Evolutionary conservation across 1,284 basidiomycete species (phyloP).

Genomic region (Sphaerobolus stellatus): DNA sequence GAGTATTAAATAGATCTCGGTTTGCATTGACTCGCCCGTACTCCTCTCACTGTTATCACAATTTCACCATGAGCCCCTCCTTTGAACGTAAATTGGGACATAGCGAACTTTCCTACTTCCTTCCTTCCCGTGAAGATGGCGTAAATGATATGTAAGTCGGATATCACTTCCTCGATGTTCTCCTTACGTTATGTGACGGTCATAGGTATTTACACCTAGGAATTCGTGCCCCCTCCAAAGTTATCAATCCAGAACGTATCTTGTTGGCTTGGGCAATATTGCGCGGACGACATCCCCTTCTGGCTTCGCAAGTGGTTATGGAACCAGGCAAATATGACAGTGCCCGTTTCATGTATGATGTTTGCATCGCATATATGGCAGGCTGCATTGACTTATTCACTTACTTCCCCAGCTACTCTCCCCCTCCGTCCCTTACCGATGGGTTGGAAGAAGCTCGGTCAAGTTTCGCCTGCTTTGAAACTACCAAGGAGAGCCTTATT

Average conservation of each 20-base stretch:
- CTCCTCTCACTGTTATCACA: too few species aligned
- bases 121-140: constrained; percentile 68
- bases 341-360: constrained; percentile 61
- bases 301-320: constrained; percentile 61
- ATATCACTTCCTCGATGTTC: background rate
- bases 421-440: constrained; percentile 44
- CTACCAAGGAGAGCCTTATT: constrained; percentile 47
- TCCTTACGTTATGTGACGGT: background rate
- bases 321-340: constrained; percentile 52
- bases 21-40: too few species aligned
- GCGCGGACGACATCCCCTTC: constrained; percentile 62
- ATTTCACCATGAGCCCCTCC: too few species aligned
- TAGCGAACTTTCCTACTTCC: constrained; percentile 69
- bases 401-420: constrained; percentile 44
- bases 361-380: background rate
- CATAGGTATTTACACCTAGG: constrained; percentile 71
- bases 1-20: too few species aligned
- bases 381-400: constrained; percentile 2
- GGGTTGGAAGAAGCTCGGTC: constrained; percentile 45
- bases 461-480: constrained; percentile 31
- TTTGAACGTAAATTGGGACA: constrained; percentile 44
- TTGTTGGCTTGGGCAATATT: constrained; percentile 67
- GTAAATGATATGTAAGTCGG: constrained; percentile 77
- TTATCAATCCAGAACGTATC: constrained; percentile 49
- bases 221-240: constrained; percentile 46